phyloP scores from a whole-genome alignment of 2,329 filamentous ascomycete genomes.

The Neocatenulostroma microsporum region DNA sequence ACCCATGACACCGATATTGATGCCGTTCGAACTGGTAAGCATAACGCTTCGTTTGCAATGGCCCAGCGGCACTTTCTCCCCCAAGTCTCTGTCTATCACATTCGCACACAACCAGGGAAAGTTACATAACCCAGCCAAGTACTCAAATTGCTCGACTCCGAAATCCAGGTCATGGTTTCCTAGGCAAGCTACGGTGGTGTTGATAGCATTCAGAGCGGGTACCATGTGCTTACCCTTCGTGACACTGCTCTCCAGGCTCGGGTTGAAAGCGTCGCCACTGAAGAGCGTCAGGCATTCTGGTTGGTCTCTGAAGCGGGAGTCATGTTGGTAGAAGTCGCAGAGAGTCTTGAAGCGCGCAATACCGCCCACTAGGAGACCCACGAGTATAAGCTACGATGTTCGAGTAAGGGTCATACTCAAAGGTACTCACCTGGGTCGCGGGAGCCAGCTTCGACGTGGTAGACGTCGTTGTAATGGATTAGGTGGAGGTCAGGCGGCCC shows the following conservation, averaged over 20 bases:
- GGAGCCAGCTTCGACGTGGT: constrained; percentile 70
- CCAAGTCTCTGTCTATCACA: constrained; percentile 74
- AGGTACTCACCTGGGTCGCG: too few relatives aligned
- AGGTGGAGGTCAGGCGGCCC: constrained; percentile 65
- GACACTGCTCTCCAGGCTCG: constrained; percentile 77
- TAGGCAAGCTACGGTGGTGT: constrained; percentile 72
- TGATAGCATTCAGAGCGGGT: constrained; percentile 67
- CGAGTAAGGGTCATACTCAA: too few relatives aligned
- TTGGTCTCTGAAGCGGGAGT: constrained; percentile 54
- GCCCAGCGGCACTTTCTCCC: constrained; percentile 65
- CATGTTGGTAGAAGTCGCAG: constrained; percentile 59
- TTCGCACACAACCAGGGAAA: constrained; percentile 91
- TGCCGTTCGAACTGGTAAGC: constrained; percentile 70
- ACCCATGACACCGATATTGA: constrained; percentile 79
- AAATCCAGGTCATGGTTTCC: constrained; percentile 95
- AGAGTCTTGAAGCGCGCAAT: constrained; percentile 72
- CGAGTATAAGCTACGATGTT: too few relatives aligned
- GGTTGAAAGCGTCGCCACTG: constrained; percentile 89
- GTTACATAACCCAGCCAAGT: constrained; percentile 63
- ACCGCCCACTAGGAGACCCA: too few relatives aligned
- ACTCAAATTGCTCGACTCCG: constrained; percentile 69
- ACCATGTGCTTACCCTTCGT: constrained; percentile 91
- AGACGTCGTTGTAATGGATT: constrained; percentile 89
- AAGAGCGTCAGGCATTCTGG: constrained; percentile 69
- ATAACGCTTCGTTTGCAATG: constrained; percentile 68